A percentile compares a stretch with the other conserved stretches of the same genome.
phyloP scores from a whole-genome alignment of 2,329 filamentous ascomycete species.

The Coniochaeta ligniaria region DNA sequence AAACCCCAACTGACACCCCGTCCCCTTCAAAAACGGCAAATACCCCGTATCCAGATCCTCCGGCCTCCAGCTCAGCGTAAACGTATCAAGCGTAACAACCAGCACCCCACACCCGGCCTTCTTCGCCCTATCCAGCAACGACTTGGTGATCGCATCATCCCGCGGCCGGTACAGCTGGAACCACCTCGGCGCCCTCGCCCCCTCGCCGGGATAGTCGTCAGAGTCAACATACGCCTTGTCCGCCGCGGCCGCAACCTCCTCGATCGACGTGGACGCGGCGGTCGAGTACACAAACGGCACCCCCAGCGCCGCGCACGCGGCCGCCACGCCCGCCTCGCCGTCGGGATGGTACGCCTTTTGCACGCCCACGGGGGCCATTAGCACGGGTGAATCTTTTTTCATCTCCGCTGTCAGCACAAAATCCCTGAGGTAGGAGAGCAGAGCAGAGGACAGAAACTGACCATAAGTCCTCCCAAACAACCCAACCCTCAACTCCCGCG shows the following conservation, averaged over 20 bases:
- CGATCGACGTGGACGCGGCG: constrained; percentile 54
- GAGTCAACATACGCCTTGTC: constrained; percentile 18
- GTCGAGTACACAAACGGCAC: constrained; percentile 64
- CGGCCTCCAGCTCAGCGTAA: constrained; percentile 61
- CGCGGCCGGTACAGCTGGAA: constrained; percentile 71
- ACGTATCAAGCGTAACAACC: constrained; percentile 68
- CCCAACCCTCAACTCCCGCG: constrained; percentile 40
- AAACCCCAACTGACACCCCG: constrained; percentile 57
- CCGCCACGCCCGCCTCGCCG: constrained; percentile 55
- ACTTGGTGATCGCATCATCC: constrained; percentile 57
- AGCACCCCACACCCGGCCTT: constrained; percentile 55
- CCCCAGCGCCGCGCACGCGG: constrained; percentile 50
- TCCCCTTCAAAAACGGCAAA: constrained; percentile 49
- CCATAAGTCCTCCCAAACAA: constrained; percentile 44
- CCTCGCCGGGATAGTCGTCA: constrained; percentile 5
- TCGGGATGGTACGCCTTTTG: constrained; percentile 61
- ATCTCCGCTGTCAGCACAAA: too few relatives aligned
- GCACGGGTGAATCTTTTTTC: too few relatives aligned
- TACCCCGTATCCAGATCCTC: constrained; percentile 58
- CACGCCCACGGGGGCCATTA: constrained; percentile 64
- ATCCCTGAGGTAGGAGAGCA: too few relatives aligned
- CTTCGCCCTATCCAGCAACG: constrained; percentile 55
- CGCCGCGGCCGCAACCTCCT: constrained; percentile 56
- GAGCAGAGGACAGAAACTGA: constrained; percentile 12
- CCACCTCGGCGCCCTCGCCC: constrained; percentile 47